These are phyloP conservation scores for Polyporus tsugae DNA, from an alignment of 1,284 basidiomycete species.

Conservation along the genomic window DNA sequence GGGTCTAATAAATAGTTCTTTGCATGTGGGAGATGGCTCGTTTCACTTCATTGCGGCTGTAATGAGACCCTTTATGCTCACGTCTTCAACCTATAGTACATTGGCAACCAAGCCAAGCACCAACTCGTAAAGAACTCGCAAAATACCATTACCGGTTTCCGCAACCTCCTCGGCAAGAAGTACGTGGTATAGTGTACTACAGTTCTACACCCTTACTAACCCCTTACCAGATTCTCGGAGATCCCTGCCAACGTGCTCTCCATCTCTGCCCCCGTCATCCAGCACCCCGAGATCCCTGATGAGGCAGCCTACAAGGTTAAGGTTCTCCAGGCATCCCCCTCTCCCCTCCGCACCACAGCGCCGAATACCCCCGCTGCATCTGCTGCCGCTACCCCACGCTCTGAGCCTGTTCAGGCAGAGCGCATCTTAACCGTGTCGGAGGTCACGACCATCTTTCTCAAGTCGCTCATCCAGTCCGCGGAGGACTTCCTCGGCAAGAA, in stretches of 20 bases:
- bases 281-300: constrained; percentile 77
- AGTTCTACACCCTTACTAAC: background rate
- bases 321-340: constrained; percentile 78
- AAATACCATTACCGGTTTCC: constrained; percentile 95
- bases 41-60: background rate
- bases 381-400: constrained; percentile 75
- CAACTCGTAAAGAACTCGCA: constrained; percentile 96
- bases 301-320: constrained; percentile 90
- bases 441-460: constrained; percentile 87
- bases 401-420: constrained; percentile 79
- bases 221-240: constrained; percentile 70
- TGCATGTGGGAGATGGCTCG: background rate
- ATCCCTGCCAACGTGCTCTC: constrained; percentile 63
- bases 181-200: constrained; percentile 45
- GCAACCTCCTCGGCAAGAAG: constrained; percentile 94
- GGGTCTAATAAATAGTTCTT: background rate
- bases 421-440: constrained; percentile 88
- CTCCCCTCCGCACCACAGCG: constrained; percentile 60
- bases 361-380: constrained; percentile 74
- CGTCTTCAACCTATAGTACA: constrained; percentile 67
- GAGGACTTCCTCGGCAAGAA: constrained; percentile 92
- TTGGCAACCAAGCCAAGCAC: constrained; percentile 94
- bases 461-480: constrained; percentile 87
- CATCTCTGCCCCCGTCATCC: constrained; percentile 73
- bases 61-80: background rate